Conservation (phyloP, 805 yeast genomes). For the Starmerella gropengiesseri region DNA sequence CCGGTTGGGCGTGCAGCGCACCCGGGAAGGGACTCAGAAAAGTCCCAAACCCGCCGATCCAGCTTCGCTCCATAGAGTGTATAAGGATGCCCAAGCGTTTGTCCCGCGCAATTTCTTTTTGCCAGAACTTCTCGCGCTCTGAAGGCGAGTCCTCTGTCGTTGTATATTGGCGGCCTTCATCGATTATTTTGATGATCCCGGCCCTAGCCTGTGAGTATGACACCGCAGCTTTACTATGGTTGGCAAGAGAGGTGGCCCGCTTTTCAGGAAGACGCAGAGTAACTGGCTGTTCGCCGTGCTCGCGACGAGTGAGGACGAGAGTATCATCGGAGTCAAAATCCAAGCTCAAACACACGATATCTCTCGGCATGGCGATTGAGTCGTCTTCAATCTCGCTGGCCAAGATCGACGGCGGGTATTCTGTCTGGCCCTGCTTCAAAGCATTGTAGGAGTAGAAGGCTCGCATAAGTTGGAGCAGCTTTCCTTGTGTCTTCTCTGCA, state of each 20-base stretch:
- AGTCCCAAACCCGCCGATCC: constrained; percentile 73
- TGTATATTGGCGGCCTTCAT: not conserved
- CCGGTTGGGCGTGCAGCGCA: constrained; percentile 30
- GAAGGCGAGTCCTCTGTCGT: not conserved
- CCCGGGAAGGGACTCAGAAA: constrained; percentile 39
- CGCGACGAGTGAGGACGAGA: constrained; percentile 5
- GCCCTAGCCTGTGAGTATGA: not conserved
- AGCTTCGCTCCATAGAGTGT: constrained; percentile 44
- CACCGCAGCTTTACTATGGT: not conserved
- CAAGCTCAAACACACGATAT: constrained; percentile 7
- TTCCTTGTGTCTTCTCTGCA: not conserved
- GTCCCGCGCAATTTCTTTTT: constrained; percentile 51
- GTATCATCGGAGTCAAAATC: constrained; percentile 1
- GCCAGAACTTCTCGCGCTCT: constrained; percentile 59
- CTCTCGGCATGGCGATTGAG: not conserved
- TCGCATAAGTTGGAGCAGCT: constrained; percentile 1
- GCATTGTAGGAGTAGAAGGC: too few relatives aligned
- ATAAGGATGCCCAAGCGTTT: constrained; percentile 43
- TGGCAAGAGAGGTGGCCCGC: not conserved
- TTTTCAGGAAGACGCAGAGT: constrained; percentile 3
- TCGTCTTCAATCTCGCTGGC: too few relatives aligned
- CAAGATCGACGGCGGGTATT: too few relatives aligned
- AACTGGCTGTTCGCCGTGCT: not conserved
- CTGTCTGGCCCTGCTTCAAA: too few relatives aligned
- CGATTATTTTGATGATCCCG: not conserved